Base-by-base conservation (phyloP, 2,329 filamentous ascomycete genomes). In the Exophiala mesophila region DNA sequence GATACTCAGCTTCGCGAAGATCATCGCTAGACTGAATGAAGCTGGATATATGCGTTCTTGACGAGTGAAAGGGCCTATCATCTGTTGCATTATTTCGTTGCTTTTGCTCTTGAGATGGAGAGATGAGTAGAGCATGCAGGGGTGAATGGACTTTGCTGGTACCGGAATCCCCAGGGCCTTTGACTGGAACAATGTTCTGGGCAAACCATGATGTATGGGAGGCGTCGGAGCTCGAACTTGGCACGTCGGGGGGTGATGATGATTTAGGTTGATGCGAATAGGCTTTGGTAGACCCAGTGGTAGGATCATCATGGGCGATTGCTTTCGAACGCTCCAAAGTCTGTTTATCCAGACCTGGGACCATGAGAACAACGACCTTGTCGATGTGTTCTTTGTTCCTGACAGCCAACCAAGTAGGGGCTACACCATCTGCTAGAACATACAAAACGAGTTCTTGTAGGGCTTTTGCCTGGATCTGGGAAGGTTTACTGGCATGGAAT, bases 351-450 rank as follows among this genome's bases (percentile, higher is more conserved):
- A 98, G 68, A 0, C 92, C 92, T 8, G 92, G 92, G 8, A 96
- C 81, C 85, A 96, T 90, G 53, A 98, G 69, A 29, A 86, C 78
- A 20, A 97, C 89, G 20, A 94, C 83, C 66, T 92, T 94, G 43
- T 68, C 67, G 29, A 82, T 71, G 46, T 70, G 66, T 13, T 63
- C 64, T 32, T 74, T 74, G 57, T 80, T 73, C 48, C 70, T 71
- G 44, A 82, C 66, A 20, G 77, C 73, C 12, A 80, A 72, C 78
- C 78, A 82, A 57, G 79, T 76, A n/a, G 78, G 78, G 18, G 74
- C 73, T 21, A 70, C 64, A 6, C 72, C 76, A 55, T 81, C 77
- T n/a, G 76, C 74, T 41, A 82, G 70, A 48, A 79, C 66, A 59
- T 82, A 82, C 17, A 82, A 66, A 7, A 74, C 65, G 20, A 82